These are phyloP conservation scores for Dactylellina haptotyla DNA, from an alignment of 2,329 filamentous ascomycete genomes.

Conservation along the genomic window DNA sequence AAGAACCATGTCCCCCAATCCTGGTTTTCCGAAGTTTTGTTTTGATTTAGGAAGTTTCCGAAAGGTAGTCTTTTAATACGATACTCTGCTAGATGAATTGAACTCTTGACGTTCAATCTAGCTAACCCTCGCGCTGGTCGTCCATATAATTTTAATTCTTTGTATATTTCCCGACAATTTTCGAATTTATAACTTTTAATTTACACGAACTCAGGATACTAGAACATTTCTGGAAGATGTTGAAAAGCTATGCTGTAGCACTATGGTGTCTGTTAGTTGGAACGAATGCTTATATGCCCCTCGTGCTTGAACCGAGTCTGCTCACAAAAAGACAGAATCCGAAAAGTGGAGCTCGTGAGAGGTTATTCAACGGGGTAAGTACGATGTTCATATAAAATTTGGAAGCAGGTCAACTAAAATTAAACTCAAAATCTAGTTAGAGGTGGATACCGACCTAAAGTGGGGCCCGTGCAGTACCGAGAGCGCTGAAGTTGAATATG, in stretches of 20 bases:
- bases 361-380: constrained; percentile 43
- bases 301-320: not conserved
- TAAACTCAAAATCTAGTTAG: constrained; percentile 60
- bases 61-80: not conserved
- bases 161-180: not conserved
- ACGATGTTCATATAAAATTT: not conserved
- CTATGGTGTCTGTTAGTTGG: not conserved
- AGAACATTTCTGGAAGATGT: not conserved
- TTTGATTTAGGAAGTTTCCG: no score
- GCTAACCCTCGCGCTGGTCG: constrained; percentile 1
- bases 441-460: constrained; percentile 63
- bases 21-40: no score
- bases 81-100: not conserved
- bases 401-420: not conserved
- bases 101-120: not conserved
- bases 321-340: not conserved
- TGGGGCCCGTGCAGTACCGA: constrained; percentile 63
- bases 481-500: constrained; percentile 41
- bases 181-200: not conserved
- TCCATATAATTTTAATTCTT: not conserved
- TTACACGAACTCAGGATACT: not conserved
- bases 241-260: not conserved
- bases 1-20: no score
- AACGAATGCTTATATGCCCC: not conserved
- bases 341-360: constrained; percentile 17